Evolutionary conservation across 225 moss, liverwort and hornwort species (phyloP).

Genomic region (Antitrichia curtipendula): DNA sequence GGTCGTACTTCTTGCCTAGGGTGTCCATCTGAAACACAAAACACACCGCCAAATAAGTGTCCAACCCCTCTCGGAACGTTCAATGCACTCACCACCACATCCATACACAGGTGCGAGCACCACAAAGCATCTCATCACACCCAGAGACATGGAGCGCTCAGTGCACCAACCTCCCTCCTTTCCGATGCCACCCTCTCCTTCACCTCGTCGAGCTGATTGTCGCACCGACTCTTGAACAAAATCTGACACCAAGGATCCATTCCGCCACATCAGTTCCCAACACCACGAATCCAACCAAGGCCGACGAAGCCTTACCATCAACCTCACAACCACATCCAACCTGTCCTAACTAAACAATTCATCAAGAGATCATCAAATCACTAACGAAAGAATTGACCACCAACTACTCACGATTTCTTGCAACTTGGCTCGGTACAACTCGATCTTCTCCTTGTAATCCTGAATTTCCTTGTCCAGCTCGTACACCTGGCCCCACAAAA

Average conservation of each 20-base stretch:
- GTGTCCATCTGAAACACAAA: slow-evolving; percentile 39
- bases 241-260: slow-evolving; percentile 26
- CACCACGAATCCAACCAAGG: neutral
- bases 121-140: neutral
- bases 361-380: neutral
- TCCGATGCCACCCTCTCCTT: slow-evolving; percentile 53
- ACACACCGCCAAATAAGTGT: neutral
- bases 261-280: neutral
- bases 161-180: slow-evolving; percentile 44
- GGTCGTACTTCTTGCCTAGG: slow-evolving; percentile 65
- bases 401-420: slow-evolving; percentile 57
- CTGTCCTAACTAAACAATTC: neutral
- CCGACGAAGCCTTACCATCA: neutral
- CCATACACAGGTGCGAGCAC: neutral
- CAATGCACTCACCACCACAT: neutral
- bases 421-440: slow-evolving; percentile 55
- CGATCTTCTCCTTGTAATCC: slow-evolving; percentile 74
- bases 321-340: neutral
- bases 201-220: slow-evolving; percentile 57
- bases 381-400: neutral
- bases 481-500: slow-evolving; percentile 22
- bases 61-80: neutral
- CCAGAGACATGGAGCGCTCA: neutral
- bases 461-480: slow-evolving; percentile 58
- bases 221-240: slow-evolving; percentile 66